phyloP scores from a whole-genome alignment of 441 rosid species.

The Eruca vesicaria region DNA sequence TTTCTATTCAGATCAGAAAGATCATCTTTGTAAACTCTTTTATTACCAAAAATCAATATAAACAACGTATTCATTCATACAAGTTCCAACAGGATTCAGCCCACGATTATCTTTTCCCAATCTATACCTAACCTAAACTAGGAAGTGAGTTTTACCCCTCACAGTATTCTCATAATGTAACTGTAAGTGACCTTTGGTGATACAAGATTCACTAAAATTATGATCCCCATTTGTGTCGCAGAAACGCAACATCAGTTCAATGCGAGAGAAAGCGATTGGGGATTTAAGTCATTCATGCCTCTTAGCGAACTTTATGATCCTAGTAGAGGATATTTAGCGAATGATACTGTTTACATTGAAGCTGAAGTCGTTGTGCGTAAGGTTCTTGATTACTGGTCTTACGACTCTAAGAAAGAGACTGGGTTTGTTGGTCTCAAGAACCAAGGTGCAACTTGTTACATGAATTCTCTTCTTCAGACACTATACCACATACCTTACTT shows the following conservation, averaged over 20 bases:
- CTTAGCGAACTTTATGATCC: constrained; percentile 71
- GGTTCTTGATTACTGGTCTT: constrained; percentile 68
- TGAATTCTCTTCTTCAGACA: constrained; percentile 80
- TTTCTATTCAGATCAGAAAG: no score
- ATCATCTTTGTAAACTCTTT: no score
- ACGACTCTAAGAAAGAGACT: constrained; percentile 76
- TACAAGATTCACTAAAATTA: constrained; percentile 1
- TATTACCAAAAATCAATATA: no score
- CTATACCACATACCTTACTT: constrained; percentile 76
- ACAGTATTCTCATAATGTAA: neutral
- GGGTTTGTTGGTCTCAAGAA: constrained; percentile 81
- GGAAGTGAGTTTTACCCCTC: no score
- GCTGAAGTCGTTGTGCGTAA: constrained; percentile 74
- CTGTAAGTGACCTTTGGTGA: neutral
- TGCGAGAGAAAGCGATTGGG: constrained; percentile 77
- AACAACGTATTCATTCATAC: no score
- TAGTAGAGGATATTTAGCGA: constrained; percentile 62
- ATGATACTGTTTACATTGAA: constrained; percentile 60
- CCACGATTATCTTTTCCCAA: no score
- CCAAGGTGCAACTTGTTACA: constrained; percentile 84
- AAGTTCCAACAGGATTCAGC: no score
- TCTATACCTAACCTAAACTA: no score
- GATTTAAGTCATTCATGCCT: constrained; percentile 76
- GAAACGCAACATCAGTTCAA: constrained; percentile 74
- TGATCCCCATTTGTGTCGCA: constrained; percentile 33